These are phyloP conservation scores for Eimeria sp. DNA, from an alignment of 169 alveolate genomes.

Conservation along the genomic window DNA sequence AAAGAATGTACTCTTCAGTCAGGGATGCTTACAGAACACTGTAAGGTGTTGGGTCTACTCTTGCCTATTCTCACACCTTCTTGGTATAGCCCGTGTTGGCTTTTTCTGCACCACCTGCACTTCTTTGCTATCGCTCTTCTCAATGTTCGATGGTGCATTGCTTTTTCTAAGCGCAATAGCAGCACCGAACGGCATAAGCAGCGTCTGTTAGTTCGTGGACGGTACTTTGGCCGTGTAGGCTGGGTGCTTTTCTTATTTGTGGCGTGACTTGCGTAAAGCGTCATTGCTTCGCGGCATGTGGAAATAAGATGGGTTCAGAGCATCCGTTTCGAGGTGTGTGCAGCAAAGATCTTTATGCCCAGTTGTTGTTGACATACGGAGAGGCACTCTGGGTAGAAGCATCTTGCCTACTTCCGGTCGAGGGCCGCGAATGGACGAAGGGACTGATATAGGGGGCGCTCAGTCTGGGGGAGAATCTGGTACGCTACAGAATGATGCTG, in stretches of 20 bases:
- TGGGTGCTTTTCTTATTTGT: no score
- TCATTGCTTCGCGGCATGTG: not conserved
- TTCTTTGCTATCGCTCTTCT: no score
- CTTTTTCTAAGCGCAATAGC: not conserved
- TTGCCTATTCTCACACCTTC: not conserved
- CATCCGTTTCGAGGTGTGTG: not conserved
- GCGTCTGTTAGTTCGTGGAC: not conserved
- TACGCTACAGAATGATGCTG: constrained; percentile 2
- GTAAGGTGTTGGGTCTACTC: not conserved
- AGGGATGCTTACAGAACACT: constrained; percentile 57
- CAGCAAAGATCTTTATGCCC: constrained; percentile 57
- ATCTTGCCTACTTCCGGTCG: constrained; percentile 25
- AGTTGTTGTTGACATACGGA: constrained; percentile 14
- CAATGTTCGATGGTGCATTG: not conserved
- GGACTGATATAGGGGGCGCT: not conserved
- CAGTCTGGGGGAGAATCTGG: constrained; percentile 14
- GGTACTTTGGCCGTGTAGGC: not conserved
- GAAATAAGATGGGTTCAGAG: not conserved
- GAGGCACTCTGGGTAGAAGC: constrained; percentile 36
- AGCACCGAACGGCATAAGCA: not conserved
- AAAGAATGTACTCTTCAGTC: constrained; percentile 70
- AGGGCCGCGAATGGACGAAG: not conserved
- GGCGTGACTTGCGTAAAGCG: not conserved
- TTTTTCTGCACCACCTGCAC: not conserved
- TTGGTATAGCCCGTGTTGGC: not conserved